These are phyloP conservation scores for Diaporthe sp. DNA, from an alignment of 2,329 filamentous ascomycete genomes.

Conservation along the genomic window DNA sequence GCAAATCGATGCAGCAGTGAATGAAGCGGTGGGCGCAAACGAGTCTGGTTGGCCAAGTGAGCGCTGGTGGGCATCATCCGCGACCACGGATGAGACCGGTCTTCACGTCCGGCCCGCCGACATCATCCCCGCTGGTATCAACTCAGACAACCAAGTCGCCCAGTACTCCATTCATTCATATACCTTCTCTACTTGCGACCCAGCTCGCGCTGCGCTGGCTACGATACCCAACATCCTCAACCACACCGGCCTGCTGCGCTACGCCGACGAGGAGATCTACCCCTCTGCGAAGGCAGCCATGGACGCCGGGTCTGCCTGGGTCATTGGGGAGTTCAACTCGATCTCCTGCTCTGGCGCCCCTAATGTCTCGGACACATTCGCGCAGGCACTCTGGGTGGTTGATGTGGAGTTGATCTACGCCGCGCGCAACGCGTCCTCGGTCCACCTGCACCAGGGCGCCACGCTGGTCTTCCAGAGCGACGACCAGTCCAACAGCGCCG, in stretches of 20 bases:
- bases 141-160: constrained; percentile 18
- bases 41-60: constrained; percentile 15
- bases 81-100: constrained; percentile 11
- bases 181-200: background rate
- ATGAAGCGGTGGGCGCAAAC: background rate
- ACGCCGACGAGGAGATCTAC: constrained; percentile 31
- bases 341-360: constrained; percentile 56
- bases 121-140: constrained; percentile 23
- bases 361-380: constrained; percentile 56
- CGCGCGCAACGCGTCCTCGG: constrained; percentile 52
- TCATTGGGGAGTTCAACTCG: constrained; percentile 57
- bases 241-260: background rate
- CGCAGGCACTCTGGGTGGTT: constrained; percentile 55
- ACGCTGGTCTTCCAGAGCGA: constrained; percentile 24
- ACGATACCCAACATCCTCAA: constrained; percentile 25
- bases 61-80: constrained; percentile 8
- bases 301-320: constrained; percentile 20
- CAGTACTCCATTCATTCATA: background rate
- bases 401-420: constrained; percentile 55
- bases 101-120: constrained; percentile 19
- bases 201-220: background rate
- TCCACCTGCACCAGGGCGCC: constrained; percentile 50
- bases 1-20: constrained; percentile 16
- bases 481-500: constrained; percentile 23
- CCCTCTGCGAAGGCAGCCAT: constrained; percentile 10